A percentile compares a stretch with the other conserved stretches of the same genome.
phyloP scores from a whole-genome alignment of 257 asterid species.

The Ligustrum vulgare region DNA sequence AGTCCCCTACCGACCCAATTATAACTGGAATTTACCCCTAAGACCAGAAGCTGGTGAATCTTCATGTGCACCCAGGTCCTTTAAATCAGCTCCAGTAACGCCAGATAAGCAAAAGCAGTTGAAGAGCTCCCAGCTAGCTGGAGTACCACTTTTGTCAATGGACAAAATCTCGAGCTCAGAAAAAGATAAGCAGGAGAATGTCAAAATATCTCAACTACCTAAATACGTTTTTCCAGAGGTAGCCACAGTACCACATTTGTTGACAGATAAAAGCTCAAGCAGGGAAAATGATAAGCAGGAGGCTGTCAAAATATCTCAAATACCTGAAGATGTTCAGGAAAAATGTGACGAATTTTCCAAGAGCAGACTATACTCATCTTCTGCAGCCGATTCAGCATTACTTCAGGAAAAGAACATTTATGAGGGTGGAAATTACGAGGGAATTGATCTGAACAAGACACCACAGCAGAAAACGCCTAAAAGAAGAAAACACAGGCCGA shows the following conservation, averaged over 20 bases:
- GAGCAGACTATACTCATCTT: slow-evolving; percentile 26
- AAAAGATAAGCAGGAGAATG: slow-evolving; percentile 36
- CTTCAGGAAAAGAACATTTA: slow-evolving; percentile 31
- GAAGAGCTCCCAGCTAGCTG: slow-evolving; percentile 33
- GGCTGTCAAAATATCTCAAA: slow-evolving; percentile 22
- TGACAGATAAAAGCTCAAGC: slow-evolving; percentile 29
- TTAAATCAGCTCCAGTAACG: slow-evolving; percentile 50
- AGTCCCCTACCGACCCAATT: slow-evolving; percentile 29
- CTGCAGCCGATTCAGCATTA: slow-evolving; percentile 32
- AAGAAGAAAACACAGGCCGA: slow-evolving; percentile 86
- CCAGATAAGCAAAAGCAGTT: slow-evolving; percentile 55
- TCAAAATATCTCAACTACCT: slow-evolving; percentile 21
- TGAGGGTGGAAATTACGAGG: slow-evolving; percentile 37
- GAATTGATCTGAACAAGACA: slow-evolving; percentile 67
- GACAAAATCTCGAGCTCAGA: slow-evolving; percentile 34
- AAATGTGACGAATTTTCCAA: slow-evolving; percentile 28
- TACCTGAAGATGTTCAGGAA: slow-evolving; percentile 29
- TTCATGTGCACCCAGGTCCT: slow-evolving; percentile 38
- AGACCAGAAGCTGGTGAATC: slow-evolving; percentile 40
- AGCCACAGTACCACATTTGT: slow-evolving; percentile 32
- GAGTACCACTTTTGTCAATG: slow-evolving; percentile 29
- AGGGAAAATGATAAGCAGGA: slow-evolving; percentile 40
- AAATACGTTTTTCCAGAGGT: slow-evolving; percentile 23
- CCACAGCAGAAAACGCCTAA: slow-evolving; percentile 65
- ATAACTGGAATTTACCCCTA: slow-evolving; percentile 40